These are phyloP conservation scores for Fusarium sp. DNA, from an alignment of 2,329 filamentous ascomycete genomes.

Conservation along the genomic window DNA sequence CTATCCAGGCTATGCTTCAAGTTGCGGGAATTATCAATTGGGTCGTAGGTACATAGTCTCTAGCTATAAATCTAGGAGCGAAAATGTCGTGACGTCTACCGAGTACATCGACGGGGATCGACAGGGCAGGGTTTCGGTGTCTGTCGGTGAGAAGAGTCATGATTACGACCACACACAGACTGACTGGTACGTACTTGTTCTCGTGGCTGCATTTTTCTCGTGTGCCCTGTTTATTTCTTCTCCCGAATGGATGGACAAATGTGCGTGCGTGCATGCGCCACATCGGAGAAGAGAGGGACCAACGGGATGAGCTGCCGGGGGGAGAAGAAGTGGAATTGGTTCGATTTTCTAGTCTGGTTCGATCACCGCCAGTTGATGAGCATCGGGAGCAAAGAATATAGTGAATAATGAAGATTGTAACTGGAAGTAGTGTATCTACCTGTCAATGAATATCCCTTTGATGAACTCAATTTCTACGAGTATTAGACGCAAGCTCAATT, in stretches of 20 bases:
- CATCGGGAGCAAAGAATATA: neutral
- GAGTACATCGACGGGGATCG: neutral
- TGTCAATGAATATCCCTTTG: neutral
- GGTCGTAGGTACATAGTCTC: neutral
- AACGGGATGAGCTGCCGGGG: neutral
- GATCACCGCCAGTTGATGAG: conserved; percentile 30
- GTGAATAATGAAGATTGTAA: neutral
- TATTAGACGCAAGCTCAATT: neutral
- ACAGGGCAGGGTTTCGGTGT: conserved; percentile 12
- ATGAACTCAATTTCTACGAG: neutral
- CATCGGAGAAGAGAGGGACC: neutral
- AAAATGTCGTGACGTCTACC: conserved; percentile 3
- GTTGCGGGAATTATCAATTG: neutral
- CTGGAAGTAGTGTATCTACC: neutral
- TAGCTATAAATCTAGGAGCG: neutral
- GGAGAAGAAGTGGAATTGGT: neutral
- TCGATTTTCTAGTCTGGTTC: neutral
- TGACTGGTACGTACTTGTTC: neutral
- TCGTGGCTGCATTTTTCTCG: neutral
- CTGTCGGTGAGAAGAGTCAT: conserved; percentile 30
- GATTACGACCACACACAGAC: conserved; percentile 3
- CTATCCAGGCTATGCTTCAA: neutral
- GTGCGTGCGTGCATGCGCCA: conserved; percentile 1
- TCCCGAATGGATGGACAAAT: conserved; percentile 1
- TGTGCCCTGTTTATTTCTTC: neutral